Evolutionary conservation across 305 asterid species (phyloP), one percentile per base, ranked within the genome.

Genomic region (Fraxinus baroniana): DNA sequence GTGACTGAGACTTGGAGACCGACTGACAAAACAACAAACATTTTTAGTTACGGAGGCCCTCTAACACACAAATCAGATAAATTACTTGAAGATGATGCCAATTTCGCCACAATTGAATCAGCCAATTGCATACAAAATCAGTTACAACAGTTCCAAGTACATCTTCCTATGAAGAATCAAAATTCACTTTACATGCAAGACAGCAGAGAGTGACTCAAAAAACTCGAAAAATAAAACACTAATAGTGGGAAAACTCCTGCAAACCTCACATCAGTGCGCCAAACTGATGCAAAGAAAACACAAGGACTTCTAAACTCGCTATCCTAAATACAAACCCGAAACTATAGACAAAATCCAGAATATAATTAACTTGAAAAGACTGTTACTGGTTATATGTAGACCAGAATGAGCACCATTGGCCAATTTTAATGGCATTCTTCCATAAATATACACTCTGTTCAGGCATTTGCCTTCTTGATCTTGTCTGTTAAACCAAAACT

Each of bases 381-480:
- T 57, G 82, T 76, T 84, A 80, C 74, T 81, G 78, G 86, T 84
- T 85, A 84, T 64, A 84, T 78, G 88, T 88, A 82, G 87, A 84
- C 90, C 86, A 87, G 88, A 82, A 85, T 85, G 84, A 83, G 66
- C 30, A n/a, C 87, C 83, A 85, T 64, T 68, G 71, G 80, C 84
- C 86, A 80, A 83, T 80, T 83, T 84, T 80, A 82, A 82, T 79
- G 90, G 87, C 90, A 12, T 80, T 74, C 83, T 87, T 87, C 84
- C 85, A 86, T 78, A 85, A 83, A 85, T 90, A 85, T 90, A 90
- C 91, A 89, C 90, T 80, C 90, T 75, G 84, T 83, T 82, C 85
- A 28, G 77, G 89, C 88, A 78, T 83, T 79, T 73, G 83, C 74
- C 78, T 57, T 81, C 83, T 30, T 81, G 68, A 79, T 79, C 75